phyloP scores from a whole-genome alignment of 331 rosid species.

The Quercus tomentella region DNA sequence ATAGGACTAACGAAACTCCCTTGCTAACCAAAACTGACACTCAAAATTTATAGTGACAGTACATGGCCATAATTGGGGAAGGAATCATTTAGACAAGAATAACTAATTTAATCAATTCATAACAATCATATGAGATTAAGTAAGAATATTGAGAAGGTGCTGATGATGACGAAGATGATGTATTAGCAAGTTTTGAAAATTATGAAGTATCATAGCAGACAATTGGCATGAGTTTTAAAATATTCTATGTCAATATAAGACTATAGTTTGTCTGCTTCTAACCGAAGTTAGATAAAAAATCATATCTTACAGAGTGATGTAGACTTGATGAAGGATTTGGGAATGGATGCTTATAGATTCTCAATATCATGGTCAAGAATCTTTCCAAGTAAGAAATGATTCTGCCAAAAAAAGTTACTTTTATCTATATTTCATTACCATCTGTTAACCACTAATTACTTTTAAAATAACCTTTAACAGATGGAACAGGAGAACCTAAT shows the following conservation, averaged over 20 bases:
- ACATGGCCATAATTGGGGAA: background rate
- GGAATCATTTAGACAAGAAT: background rate
- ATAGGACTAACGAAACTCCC: background rate
- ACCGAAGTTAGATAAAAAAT: slow-evolving; percentile 13
- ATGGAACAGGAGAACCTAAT: slow-evolving; percentile 82
- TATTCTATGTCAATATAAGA: background rate
- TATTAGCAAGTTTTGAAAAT: background rate
- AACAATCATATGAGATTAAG: background rate
- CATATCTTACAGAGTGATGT: slow-evolving; percentile 57
- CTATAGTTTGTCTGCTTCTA: background rate
- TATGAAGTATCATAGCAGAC: background rate
- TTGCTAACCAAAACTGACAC: background rate
- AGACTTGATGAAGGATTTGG: slow-evolving; percentile 87
- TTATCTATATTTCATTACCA: background rate
- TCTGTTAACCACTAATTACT: background rate
- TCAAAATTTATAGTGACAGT: background rate
- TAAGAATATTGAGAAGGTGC: background rate
- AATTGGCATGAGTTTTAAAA: background rate
- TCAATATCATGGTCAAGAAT: slow-evolving; percentile 95
- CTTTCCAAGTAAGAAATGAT: slow-evolving; percentile 72
- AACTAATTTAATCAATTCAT: background rate
- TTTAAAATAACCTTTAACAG: slow-evolving; percentile 30
- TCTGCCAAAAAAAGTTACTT: background rate
- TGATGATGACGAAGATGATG: background rate
- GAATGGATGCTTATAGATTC: slow-evolving; percentile 92